Percentiles rank a stretch among this genome's conserved stretches.
Evolutionary conservation across 2,329 filamentous ascomycete genomes (phyloP).

Genomic region (Paecilomyces dactylethromorphus): DNA sequence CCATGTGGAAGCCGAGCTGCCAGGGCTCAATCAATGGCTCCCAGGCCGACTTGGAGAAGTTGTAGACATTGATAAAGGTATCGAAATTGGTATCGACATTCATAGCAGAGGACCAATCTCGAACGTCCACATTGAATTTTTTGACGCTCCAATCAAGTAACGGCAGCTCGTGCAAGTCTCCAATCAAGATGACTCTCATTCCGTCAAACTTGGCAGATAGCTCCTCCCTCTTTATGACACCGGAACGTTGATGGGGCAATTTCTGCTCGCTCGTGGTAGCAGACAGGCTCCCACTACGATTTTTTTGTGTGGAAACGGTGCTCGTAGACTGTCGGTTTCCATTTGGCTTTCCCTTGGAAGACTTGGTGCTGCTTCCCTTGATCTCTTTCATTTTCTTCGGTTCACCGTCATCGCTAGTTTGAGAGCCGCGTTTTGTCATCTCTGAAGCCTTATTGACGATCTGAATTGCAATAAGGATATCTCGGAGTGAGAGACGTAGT

Average conservation of each 20-base stretch:
- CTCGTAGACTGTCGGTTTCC: conserved; percentile 33
- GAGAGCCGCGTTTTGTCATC: conserved; percentile 54
- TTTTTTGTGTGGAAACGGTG: conserved; percentile 38
- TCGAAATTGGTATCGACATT: conserved; percentile 86
- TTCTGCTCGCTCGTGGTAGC: conserved; percentile 29
- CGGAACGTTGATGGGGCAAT: conserved; percentile 37
- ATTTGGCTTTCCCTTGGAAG: conserved; percentile 44
- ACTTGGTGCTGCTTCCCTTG: conserved; percentile 26
- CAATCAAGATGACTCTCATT: conserved; percentile 86
- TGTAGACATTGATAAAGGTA: conserved; percentile 94
- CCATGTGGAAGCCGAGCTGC: conserved; percentile 86
- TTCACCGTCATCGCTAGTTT: conserved; percentile 47
- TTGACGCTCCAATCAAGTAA: conserved; percentile 92
- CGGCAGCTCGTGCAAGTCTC: conserved; percentile 90
- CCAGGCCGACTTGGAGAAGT: conserved; percentile 98
- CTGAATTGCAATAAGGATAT: conserved; percentile 89
- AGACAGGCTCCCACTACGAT: conserved; percentile 40
- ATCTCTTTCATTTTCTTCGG: conserved; percentile 44
- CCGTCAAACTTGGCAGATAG: conserved; percentile 82
- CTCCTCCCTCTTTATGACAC: conserved; percentile 64
- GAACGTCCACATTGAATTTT: conserved; percentile 74
- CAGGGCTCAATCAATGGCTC: conserved; percentile 94
- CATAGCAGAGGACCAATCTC: conserved; percentile 85
- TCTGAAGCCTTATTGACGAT: conserved; percentile 88
- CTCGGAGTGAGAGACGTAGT: conserved; percentile 79